phyloP scores from a whole-genome alignment of 768 basidiomycete species.

The Boletus huronensis region DNA sequence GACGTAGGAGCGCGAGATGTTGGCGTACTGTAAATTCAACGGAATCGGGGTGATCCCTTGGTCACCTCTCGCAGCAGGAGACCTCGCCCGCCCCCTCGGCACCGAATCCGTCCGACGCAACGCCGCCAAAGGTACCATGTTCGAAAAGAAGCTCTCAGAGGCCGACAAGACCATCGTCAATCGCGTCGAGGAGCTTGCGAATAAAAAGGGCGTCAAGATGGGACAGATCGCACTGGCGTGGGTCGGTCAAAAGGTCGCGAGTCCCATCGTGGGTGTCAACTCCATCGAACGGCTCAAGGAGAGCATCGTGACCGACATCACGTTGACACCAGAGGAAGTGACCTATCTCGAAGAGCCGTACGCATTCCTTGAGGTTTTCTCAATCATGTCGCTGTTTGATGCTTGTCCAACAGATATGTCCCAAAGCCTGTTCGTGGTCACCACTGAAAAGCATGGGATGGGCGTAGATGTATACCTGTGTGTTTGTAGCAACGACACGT shows the following conservation, averaged over 20 bases:
- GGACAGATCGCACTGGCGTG: slow-evolving; percentile 46
- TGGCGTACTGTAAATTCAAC: slow-evolving; percentile 42
- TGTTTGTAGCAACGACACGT: slow-evolving; percentile 1
- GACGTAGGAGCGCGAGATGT: slow-evolving; percentile 43
- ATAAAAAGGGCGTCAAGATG: slow-evolving; percentile 40
- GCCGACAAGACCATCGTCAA: slow-evolving; percentile 36
- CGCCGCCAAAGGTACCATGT: slow-evolving; percentile 14
- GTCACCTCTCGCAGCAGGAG: slow-evolving; percentile 41
- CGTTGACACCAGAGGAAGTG: slow-evolving; percentile 30
- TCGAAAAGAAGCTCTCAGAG: slow-evolving; percentile 26
- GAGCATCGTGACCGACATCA: slow-evolving; percentile 24
- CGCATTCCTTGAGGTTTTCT: not conserved
- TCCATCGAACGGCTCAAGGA: slow-evolving; percentile 32
- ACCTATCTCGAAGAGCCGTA: slow-evolving; percentile 31
- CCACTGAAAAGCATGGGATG: not conserved
- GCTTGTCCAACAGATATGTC: slow-evolving; percentile 11
- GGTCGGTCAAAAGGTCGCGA: slow-evolving; percentile 38
- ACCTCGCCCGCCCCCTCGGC: slow-evolving; percentile 37
- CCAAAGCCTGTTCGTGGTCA: slow-evolving; percentile 21
- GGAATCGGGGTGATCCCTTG: slow-evolving; percentile 56
- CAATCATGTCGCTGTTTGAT: not conserved
- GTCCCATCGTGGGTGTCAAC: slow-evolving; percentile 45
- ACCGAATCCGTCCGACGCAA: slow-evolving; percentile 21
- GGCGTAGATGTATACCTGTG: slow-evolving; percentile 1
- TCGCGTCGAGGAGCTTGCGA: slow-evolving; percentile 42